Percentiles rank a stretch among this genome's conserved stretches.
Evolutionary conservation across 1,139 yeast species (phyloP).

Genomic region (Geotrichum citri-aurantii): DNA sequence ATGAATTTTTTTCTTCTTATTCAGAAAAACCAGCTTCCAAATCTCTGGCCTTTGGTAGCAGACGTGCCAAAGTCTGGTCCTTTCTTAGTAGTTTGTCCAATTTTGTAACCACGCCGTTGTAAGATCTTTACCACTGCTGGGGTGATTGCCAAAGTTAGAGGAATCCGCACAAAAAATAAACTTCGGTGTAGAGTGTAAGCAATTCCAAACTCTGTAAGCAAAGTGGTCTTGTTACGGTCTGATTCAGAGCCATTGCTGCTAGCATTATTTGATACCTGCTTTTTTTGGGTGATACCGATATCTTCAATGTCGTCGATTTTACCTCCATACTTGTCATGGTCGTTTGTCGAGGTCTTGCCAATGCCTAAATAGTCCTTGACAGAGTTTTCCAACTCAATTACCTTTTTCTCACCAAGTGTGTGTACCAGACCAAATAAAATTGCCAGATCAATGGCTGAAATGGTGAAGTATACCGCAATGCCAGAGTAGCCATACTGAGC

Average conservation of each 20-base stretch:
- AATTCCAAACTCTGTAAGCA: neutral
- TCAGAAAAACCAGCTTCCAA: slow-evolving; percentile 18
- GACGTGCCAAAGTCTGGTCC: slow-evolving; percentile 6
- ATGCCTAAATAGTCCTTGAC: slow-evolving; percentile 6
- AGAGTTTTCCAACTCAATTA: neutral
- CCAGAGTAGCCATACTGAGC: neutral
- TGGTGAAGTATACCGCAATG: neutral
- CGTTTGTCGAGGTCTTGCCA: neutral
- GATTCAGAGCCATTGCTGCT: neutral
- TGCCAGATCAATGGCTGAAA: neutral
- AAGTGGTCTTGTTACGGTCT: neutral
- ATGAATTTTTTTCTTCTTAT: no score
- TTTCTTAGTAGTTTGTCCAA: neutral
- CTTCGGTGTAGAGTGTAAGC: neutral
- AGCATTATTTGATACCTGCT: neutral
- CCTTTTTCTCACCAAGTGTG: neutral
- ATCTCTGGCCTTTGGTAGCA: slow-evolving; percentile 12
- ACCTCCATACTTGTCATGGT: slow-evolving; percentile 1
- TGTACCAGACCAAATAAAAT: neutral
- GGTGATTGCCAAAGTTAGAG: neutral
- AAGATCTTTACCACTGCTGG: neutral
- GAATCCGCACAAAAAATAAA: slow-evolving; percentile 1
- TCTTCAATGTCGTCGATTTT: neutral
- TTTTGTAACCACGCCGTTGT: neutral
- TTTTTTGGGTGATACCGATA: neutral